Evolutionary conservation across 768 basidiomycete genomes (phyloP), one percentile per base, ranked within the genome.

Genomic region (Hirschioporus abietinus): DNA sequence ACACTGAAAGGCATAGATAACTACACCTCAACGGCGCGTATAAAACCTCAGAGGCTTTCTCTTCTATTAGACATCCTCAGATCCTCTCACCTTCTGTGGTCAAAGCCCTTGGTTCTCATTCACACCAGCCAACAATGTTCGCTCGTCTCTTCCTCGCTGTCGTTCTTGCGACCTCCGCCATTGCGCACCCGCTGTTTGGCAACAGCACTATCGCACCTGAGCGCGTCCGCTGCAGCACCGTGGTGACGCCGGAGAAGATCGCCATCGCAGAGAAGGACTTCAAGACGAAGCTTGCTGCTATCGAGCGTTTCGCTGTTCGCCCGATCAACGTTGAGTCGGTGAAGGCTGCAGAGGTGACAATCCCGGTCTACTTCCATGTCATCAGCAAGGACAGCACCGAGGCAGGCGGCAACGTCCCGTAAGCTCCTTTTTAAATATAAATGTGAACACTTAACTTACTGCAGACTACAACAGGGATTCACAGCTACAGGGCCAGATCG

Each of bases 331-430:
- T 52, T 10, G 42, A 52, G 42, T 52, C 42, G 15, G 20, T 20
- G 6, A 52, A 20, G 42, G 42, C 72, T 20, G 69, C 71, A 3
- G 52, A 66, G 1, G 69, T 71, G 18, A 66, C 70, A 8, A 57
- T 83, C n/a, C 72, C 78, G 67, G 76, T 84, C 35, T 78, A 80
- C 73, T 82, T 79, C 73, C 79, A 84, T 66, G 78, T 84, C 66
- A 77, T 84, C 69, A 76, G 72, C 70, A 72, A 78, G 67, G 80
- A 81, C 68, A 67, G 74, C 63, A 80, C 81, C 6, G 34, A 69
- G 7, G 65, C 71, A 8, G 80, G 80, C 60, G 84, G 83, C 24
- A 75, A 80, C 66, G 69, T 84, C 63, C 77, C 82, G 81, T 82
- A 68, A 63, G 79, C 72, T 25, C 60, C 30, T 7, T 61, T 20